Evolutionary conservation across 495 filamentous ascomycete genomes (phyloP), one percentile per base, ranked within the genome.

Genomic region (Podospora appendiculata): DNA sequence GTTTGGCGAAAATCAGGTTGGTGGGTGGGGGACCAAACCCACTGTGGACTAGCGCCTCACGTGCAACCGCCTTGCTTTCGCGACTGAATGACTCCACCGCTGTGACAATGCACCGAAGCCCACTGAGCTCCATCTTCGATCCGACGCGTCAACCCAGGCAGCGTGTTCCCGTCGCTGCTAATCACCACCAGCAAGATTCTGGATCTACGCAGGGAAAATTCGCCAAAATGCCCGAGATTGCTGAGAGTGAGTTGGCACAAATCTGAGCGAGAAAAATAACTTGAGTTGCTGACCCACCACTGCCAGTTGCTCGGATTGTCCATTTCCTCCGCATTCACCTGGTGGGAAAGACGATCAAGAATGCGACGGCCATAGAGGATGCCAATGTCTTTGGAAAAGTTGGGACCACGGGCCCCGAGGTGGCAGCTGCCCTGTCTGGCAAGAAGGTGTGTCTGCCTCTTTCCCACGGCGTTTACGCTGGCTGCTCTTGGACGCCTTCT

Each of bases 341-440:
- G 25, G 87, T 93, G 18, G 88, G 88, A 25, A 92, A 87, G 71
- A 90, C 80, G 4, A 82, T 97, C 55, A 69, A 75, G 25, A 78
- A 75, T 33, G 86, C 90, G 12, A 72, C 80, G 25, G 82, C 87
- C 3, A 74, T 83, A 53, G 82, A 96, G 55, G 90, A 97, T 67
- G 67, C 71, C 55, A 88, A 84, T 57, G 78, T 98, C 4, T 97
- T 86, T 66, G 90, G 90, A 53, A 95, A 95, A 70, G 89, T 81
- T 9, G 89, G 89, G 25, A 93, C 88, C 1, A 87, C 77, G 32
- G 87, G 82, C 0, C 61, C 78, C 0, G 83, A 83, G 38, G 87
- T 98, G 60, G 73, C 86, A 49, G 75, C 79, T 38, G 83, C 85
- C 4, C 70, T 96, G 63, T 77, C 77, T 8, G 90, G 89, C 3